phyloP scores from a whole-genome alignment of 768 basidiomycete genomes.

The Kondoa subrosea region DNA sequence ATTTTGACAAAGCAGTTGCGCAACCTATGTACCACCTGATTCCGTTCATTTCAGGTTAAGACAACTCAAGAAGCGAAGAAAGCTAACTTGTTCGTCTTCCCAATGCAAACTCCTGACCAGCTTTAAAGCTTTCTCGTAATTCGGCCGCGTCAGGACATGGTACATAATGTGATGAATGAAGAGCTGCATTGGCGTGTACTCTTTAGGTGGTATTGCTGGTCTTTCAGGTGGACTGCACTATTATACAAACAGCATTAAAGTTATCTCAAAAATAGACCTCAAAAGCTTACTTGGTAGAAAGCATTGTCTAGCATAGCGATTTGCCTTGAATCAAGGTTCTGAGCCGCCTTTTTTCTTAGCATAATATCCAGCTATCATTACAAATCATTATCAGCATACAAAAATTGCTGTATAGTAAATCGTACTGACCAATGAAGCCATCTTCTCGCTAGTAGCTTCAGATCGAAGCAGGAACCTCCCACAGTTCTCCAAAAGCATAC shows the following conservation, averaged over 20 bases:
- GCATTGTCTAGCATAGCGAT: conserved; percentile 84
- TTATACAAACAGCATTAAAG: background rate
- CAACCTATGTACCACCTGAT: conserved; percentile 44
- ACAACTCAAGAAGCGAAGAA: conserved; percentile 9
- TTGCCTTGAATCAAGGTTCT: conserved; percentile 84
- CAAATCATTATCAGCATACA: background rate
- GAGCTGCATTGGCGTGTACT: conserved; percentile 68
- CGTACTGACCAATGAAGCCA: conserved; percentile 59
- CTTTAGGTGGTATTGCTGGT: conserved; percentile 64
- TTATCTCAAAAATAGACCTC: background rate
- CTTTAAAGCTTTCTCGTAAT: conserved; percentile 88
- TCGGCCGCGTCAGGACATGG: conserved; percentile 78
- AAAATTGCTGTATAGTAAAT: background rate
- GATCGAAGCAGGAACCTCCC: conserved; percentile 76
- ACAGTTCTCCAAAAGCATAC: conserved; percentile 78
- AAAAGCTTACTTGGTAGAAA: conserved; percentile 67
- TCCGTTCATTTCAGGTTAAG: conserved; percentile 17
- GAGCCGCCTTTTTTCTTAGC: conserved; percentile 87
- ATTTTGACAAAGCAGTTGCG: conserved; percentile 91
- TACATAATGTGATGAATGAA: conserved; percentile 91
- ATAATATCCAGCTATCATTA: conserved; percentile 69
- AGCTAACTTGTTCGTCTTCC: conserved; percentile 49
- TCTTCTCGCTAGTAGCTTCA: conserved; percentile 72
- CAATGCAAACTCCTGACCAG: conserved; percentile 85
- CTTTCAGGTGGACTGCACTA: conserved; percentile 97